Percentiles rank a stretch among this genome's conserved stretches.
These are phyloP conservation scores for Mucor lusitanicus DNA, from an alignment of 371 early-diverging fungal genomes.

Conservation along the genomic window DNA sequence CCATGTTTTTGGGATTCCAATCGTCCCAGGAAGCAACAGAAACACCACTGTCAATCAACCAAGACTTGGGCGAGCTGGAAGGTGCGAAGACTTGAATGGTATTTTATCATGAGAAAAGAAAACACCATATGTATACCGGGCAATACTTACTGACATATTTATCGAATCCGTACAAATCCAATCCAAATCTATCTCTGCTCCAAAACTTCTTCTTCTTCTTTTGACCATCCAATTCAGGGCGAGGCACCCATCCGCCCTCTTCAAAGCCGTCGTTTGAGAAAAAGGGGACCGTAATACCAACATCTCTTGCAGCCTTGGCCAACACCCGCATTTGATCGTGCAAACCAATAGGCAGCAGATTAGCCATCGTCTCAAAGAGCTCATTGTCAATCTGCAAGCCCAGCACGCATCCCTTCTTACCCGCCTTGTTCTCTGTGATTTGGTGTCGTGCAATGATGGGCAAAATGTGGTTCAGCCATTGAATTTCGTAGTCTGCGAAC, in stretches of 20 bases:
- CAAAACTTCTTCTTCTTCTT: conserved; percentile 25
- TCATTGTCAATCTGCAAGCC: conserved; percentile 86
- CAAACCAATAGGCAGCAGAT: conserved; percentile 70
- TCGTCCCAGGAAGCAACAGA: conserved; percentile 55
- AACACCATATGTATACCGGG: neutral
- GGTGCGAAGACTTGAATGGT: conserved; percentile 60
- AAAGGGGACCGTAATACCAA: conserved; percentile 78
- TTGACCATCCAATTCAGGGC: conserved; percentile 42
- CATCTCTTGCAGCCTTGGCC: conserved; percentile 76
- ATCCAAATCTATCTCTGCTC: conserved; percentile 59
- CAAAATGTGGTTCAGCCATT: conserved; percentile 75
- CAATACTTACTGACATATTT: conserved; percentile 69
- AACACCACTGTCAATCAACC: conserved; percentile 52
- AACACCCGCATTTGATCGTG: conserved; percentile 85
- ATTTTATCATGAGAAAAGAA: neutral
- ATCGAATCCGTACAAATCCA: conserved; percentile 82
- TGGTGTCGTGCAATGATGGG: conserved; percentile 81
- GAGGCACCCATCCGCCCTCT: conserved; percentile 62
- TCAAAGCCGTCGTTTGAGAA: conserved; percentile 85
- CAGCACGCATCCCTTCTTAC: conserved; percentile 67
- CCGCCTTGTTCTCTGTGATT: conserved; percentile 58
- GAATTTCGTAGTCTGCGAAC: conserved; percentile 70
- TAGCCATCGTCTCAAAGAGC: conserved; percentile 63
- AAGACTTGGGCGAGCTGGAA: conserved; percentile 59
- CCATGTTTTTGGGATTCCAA: conserved; percentile 66